Base-by-base conservation (phyloP, 2,329 filamentous ascomycete species). In the Curvularia hawaiiensis region DNA sequence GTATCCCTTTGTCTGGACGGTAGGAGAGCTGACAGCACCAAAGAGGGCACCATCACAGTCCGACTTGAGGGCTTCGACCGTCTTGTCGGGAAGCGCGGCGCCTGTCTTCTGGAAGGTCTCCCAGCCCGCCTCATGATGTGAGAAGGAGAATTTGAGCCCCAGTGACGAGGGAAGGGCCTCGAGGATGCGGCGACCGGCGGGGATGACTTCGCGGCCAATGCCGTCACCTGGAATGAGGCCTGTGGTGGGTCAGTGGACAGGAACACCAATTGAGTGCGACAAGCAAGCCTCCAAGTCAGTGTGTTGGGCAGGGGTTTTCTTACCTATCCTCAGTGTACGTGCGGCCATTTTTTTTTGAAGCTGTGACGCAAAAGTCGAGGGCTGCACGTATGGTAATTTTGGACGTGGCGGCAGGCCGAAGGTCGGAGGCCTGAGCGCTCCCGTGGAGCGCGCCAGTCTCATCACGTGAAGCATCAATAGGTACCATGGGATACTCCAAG, bases 121-220 rank as follows among this genome's bases (percentile, higher is more conserved):
- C 79, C 92, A 99, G 61, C 95, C 95, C 59, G 95, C 95, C 61
- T 95, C 86, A 68, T 98, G 90, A 80, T 97, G 87, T 68, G 95
- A 86, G 79, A 98, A 99, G 77, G 90, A 90, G 84, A 98, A 98
- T 74, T 92, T 93, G 69, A 99, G 86, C 72, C 90, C 90, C 47
- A 97, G 82, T n/a, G 91, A 95, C n/a, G 89, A 79, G 33, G 94
- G 93, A 2, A 99, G 89, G 50, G 95, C 90, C 82, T 99, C 94
- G 73, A 99, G 90, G 68, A 98, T 83, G 64, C 90, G 89, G 71
- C 92, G 91, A 50, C 94, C 95, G 53, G 95, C 86, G 65, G 95
- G 95, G 79, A 99, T 98, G 77, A 99, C 95, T 81, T 99, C 95
- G 76, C 91, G 91, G 80, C 95, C 95, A 80, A 99, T 99, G 79